Evolutionary conservation across 768 basidiomycete genomes (phyloP), one percentile per base, ranked within the genome.

Genomic region (Epithele typhae): DNA sequence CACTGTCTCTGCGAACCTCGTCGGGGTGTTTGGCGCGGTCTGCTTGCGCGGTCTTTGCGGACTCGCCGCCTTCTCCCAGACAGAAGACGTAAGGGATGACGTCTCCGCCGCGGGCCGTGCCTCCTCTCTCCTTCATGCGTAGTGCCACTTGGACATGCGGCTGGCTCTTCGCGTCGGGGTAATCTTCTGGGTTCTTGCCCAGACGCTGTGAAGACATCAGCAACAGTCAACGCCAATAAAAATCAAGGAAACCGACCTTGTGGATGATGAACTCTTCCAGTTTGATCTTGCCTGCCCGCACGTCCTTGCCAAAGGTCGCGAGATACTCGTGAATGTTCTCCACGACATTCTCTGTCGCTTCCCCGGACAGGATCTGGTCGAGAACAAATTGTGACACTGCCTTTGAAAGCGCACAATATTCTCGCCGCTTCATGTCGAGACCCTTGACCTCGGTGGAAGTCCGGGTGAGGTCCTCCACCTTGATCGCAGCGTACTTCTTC

Each of bases 401-500:
- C 69, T 99, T 99, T 1, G 94, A 97, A 43, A 99, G 66, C 0
- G 77, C 77, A 52, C 87, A 94, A 64, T 92, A 99, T 64, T 99
- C 96, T 74, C 96, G 75, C 37, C 96, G 82, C 66, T 98, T 98
- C 96, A 99, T 98, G 68, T 99, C 96, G 19, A 99, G 71, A 66
- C 96, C 96, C 60, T 99, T 99, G 64, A 99, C 73, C 60, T 99
- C 96, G 1, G 80, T 88, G 12, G 79, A 81, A 0, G 88, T 86
- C 46, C 78, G 76, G 0, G 77, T 76, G 22, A 82, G 82, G 53
- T 92, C 90, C 57, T 93, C 91, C 34, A 97, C 82, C 68, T 96
- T 97, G 64, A 97, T 74, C 0, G 96, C 96, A 0, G 96, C 96
- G 56, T 99, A 99, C 68, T 99, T 98, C 75, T 99, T 99, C 78